Conservation (phyloP, 2,329 filamentous ascomycete genomes). For the Aplosporella prunicola region DNA sequence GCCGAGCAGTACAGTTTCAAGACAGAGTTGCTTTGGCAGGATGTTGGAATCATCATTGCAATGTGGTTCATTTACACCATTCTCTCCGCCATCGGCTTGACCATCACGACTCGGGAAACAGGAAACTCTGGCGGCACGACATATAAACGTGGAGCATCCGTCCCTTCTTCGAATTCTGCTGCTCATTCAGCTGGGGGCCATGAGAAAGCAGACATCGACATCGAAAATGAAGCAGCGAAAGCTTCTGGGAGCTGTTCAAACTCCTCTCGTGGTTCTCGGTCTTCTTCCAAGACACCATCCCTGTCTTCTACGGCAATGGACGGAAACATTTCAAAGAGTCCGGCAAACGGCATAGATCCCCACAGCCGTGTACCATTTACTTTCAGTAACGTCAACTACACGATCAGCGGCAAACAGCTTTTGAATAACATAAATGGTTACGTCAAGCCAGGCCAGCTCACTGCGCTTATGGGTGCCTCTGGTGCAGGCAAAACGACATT, state of each 20-base stretch:
- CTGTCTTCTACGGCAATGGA: too few relatives aligned
- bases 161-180: too few relatives aligned
- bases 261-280: too few relatives aligned
- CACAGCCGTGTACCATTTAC: too few relatives aligned
- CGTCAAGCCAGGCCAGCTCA: slow-evolving; percentile 67
- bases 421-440: slow-evolving; percentile 58
- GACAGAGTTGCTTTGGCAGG: slow-evolving; percentile 51
- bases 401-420: slow-evolving; percentile 44
- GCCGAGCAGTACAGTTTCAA: slow-evolving; percentile 45
- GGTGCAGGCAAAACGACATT: slow-evolving; percentile 42
- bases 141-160: slow-evolving; percentile 46
- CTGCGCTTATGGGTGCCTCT: slow-evolving; percentile 72
- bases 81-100: slow-evolving; percentile 35
- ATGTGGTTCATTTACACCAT: slow-evolving; percentile 42
- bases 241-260: too few relatives aligned
- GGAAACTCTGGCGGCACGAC: slow-evolving; percentile 51
- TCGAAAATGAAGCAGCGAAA: too few relatives aligned
- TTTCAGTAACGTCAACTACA: slow-evolving; percentile 79
- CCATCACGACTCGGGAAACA: slow-evolving; percentile 47
- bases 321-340: too few relatives aligned
- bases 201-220: too few relatives aligned
- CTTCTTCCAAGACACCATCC: too few relatives aligned
- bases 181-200: too few relatives aligned
- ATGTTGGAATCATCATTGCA: slow-evolving; percentile 43
- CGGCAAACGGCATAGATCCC: too few relatives aligned